These are phyloP conservation scores for Ramicandelaber brevisporus DNA, from an alignment of 192 early-diverging fungal genomes.

Conservation along the genomic window DNA sequence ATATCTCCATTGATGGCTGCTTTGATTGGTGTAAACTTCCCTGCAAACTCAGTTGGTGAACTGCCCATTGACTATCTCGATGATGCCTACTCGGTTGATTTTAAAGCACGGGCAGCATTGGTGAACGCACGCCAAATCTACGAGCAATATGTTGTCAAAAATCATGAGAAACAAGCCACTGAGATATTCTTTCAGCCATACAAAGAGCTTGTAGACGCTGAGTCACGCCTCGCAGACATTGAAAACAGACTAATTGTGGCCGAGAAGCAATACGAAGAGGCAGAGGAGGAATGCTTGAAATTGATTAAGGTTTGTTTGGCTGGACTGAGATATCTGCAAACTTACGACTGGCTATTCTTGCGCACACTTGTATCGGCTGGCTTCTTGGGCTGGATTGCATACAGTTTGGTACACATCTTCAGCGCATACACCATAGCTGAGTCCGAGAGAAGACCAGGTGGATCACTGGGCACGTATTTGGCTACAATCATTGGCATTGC, in stretches of 20 bases:
- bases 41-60: conserved; percentile 83
- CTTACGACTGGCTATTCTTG: conserved; percentile 90
- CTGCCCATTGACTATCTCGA: conserved; percentile 61
- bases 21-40: conserved; percentile 62
- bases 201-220: conserved; percentile 25
- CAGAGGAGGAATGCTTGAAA: conserved; percentile 31
- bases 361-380: conserved; percentile 58
- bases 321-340: conserved; percentile 86
- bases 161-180: conserved; percentile 44
- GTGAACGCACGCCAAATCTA: conserved; percentile 66
- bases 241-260: conserved; percentile 32
- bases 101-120: conserved; percentile 49
- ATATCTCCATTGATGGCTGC: conserved; percentile 88
- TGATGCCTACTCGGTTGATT: conserved; percentile 30
- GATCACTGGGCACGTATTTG: too few relatives aligned
- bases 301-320: conserved; percentile 40
- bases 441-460: conserved; percentile 6
- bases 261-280: conserved; percentile 26
- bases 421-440: too few relatives aligned
- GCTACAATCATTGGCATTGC: too few relatives aligned
- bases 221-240: conserved; percentile 24
- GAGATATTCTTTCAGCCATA: conserved; percentile 66
- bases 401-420: conserved; percentile 57
- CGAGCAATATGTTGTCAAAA: conserved; percentile 69
- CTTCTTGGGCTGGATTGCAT: conserved; percentile 75